Conservation (phyloP, 2,329 filamentous ascomycete genomes). For the Colletotrichum sidae region DNA sequence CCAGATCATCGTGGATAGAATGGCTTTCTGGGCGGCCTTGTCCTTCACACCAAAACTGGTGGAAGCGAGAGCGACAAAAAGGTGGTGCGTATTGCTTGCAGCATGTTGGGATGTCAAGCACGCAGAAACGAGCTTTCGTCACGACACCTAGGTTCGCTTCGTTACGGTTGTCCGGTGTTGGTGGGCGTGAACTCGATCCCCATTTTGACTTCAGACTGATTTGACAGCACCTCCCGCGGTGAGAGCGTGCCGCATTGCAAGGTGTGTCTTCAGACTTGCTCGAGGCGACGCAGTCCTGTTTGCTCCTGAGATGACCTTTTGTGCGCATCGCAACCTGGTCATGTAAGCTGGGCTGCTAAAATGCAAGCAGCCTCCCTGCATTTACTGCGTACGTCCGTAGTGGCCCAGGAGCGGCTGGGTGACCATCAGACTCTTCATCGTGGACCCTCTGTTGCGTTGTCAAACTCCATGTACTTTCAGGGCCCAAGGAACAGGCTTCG, state of each 20-base stretch:
- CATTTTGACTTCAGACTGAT: constrained; percentile 5
- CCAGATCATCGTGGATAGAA: neutral
- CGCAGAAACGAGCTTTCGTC: neutral
- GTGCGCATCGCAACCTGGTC: too few relatives aligned
- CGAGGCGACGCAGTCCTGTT: constrained; percentile 1
- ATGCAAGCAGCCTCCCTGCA: too few relatives aligned
- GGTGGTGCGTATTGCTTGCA: neutral
- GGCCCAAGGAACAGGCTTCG: too few relatives aligned
- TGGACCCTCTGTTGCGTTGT: too few relatives aligned
- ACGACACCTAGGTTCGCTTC: constrained; percentile 1
- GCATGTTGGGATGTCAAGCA: neutral
- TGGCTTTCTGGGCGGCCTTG: constrained; percentile 9
- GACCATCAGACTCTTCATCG: too few relatives aligned
- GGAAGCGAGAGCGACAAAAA: neutral
- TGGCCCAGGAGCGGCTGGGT: too few relatives aligned
- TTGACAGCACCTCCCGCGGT: neutral
- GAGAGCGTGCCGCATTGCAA: neutral
- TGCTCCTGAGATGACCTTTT: too few relatives aligned
- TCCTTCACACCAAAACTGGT: neutral
- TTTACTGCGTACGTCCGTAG: too few relatives aligned
- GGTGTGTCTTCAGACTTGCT: neutral
- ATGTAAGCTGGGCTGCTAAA: too few relatives aligned
- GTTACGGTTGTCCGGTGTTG: neutral
- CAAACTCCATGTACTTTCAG: too few relatives aligned
- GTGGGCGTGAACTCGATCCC: neutral